These are phyloP conservation scores for Huntiella bhutanensis DNA, from an alignment of 2,329 filamentous ascomycete genomes.

Conservation along the genomic window DNA sequence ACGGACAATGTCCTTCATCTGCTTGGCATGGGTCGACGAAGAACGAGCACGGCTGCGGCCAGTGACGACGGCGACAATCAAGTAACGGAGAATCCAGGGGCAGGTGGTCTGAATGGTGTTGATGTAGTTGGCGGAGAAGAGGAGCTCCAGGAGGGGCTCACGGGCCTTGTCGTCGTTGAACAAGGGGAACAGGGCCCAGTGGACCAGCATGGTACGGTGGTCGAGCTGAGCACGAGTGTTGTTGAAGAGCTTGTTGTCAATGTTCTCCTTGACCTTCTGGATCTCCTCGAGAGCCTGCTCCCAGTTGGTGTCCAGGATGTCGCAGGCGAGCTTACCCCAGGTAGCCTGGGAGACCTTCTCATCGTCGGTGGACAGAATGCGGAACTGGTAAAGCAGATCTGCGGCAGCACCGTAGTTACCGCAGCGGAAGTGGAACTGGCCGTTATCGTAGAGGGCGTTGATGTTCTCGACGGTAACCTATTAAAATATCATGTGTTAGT, in stretches of 20 bases:
- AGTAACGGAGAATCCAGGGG: conserved; percentile 90
- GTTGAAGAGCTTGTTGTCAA: conserved; percentile 89
- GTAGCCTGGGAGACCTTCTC: conserved; percentile 91
- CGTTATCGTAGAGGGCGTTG: conserved; percentile 84
- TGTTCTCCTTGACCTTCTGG: conserved; percentile 73
- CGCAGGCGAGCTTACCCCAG: conserved; percentile 93
- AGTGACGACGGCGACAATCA: conserved; percentile 86
- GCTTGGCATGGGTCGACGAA: conserved; percentile 81
- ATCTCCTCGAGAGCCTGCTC: conserved; percentile 82
- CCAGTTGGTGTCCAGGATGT: conserved; percentile 92
- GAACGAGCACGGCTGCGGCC: conserved; percentile 69
- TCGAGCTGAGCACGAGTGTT: conserved; percentile 90
- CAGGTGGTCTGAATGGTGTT: conserved; percentile 98
- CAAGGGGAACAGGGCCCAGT: conserved; percentile 97
- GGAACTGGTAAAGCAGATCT: conserved; percentile 92
- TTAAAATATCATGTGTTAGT: not conserved
- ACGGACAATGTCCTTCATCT: conserved; percentile 90
- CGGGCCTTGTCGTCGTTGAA: conserved; percentile 92
- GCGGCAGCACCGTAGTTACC: conserved; percentile 81
- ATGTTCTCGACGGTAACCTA: conserved; percentile 87
- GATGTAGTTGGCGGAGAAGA: conserved; percentile 95
- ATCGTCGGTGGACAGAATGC: conserved; percentile 92
- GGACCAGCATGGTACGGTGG: conserved; percentile 90
- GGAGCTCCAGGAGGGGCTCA: conserved; percentile 81
- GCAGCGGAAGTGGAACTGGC: conserved; percentile 94